A percentile compares a stretch with the other conserved stretches of the same genome.
phyloP scores from a whole-genome alignment of 208 protist genomes.

The Leishmania braziliensis region DNA sequence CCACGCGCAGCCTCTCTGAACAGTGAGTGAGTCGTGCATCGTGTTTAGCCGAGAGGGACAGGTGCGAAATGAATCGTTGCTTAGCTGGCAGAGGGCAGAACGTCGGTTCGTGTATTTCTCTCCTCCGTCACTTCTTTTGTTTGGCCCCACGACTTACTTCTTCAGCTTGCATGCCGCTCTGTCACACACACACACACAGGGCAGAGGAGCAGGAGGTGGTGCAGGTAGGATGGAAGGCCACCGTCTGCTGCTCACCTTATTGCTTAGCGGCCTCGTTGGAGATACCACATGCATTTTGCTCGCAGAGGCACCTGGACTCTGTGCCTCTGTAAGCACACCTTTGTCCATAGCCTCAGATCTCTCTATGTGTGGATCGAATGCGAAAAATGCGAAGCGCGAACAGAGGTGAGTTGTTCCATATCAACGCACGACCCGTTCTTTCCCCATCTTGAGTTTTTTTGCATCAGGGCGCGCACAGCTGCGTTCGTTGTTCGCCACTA shows the following conservation, averaged over 20 bases:
- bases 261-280: background rate
- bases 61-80: background rate
- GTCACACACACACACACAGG: background rate
- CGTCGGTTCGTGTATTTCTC: background rate
- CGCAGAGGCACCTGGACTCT: background rate
- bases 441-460: no score
- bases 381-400: background rate
- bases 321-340: no score
- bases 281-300: background rate
- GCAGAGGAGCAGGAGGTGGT: background rate
- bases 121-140: background rate
- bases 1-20: constrained; percentile 62
- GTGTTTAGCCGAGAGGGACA: background rate
- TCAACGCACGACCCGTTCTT: background rate
- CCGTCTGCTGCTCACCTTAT: background rate
- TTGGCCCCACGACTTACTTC: background rate
- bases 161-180: background rate
- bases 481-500: background rate
- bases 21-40: background rate
- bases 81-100: background rate
- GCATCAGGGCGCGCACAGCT: background rate
- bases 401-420: background rate
- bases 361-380: background rate
- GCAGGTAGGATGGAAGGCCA: background rate
- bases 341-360: background rate